Evolutionary conservation across 129 eudicot species (phyloP).

Genomic region (Tagetes patula): DNA sequence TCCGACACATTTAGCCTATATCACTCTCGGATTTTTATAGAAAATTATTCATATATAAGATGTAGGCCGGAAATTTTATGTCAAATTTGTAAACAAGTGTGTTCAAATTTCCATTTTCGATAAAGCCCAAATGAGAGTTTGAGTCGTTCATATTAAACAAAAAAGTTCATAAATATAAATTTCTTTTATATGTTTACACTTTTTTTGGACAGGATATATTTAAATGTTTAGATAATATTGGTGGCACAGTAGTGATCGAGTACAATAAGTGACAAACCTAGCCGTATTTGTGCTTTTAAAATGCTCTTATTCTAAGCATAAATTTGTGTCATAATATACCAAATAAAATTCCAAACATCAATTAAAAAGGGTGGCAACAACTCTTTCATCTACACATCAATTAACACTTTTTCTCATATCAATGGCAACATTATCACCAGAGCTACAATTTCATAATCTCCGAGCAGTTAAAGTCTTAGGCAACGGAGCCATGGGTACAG

Average conservation of each 20-base stretch:
- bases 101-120: too few species aligned
- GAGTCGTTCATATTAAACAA: too few species aligned
- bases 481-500: constrained; percentile 92
- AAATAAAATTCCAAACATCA: neutral
- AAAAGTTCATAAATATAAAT: too few species aligned
- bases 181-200: too few species aligned
- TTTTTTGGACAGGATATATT: too few species aligned
- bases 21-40: too few species aligned
- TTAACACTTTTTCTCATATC: neutral
- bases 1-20: too few species aligned
- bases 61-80: too few species aligned
- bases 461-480: constrained; percentile 68
- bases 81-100: too few species aligned
- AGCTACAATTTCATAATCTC: constrained; percentile 45
- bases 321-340: constrained; percentile 7
- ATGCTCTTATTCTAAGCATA: constrained; percentile 25
- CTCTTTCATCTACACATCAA: constrained; percentile 15
- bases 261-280: constrained; percentile 23
- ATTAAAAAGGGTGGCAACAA: constrained; percentile 25
- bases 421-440: constrained; percentile 49
- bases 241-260: neutral
- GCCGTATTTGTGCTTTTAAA: constrained; percentile 26
- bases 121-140: too few species aligned
- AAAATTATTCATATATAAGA: too few species aligned
- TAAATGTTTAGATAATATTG: neutral